Conservation (phyloP, 768 basidiomycete species). For the Coprinellus aureogranulatus region DNA sequence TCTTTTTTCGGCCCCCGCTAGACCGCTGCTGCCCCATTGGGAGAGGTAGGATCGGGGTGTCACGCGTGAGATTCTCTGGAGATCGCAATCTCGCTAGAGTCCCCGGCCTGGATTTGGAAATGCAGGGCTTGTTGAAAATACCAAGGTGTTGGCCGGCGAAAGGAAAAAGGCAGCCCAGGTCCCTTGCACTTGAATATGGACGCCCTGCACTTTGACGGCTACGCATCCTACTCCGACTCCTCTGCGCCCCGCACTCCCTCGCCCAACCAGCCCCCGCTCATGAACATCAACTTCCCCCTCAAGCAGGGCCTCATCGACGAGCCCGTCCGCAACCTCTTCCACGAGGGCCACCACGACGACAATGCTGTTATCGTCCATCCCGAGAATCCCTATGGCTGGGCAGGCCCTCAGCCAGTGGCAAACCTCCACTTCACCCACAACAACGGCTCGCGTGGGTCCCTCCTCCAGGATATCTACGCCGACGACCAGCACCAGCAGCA, state of each 20-base stretch:
- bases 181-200: slow-evolving; percentile 34
- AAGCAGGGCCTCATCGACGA: slow-evolving; percentile 36
- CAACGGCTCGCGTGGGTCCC: slow-evolving; percentile 44
- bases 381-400: slow-evolving; percentile 32
- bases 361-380: slow-evolving; percentile 42
- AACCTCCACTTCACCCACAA: slow-evolving; percentile 27
- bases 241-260: slow-evolving; percentile 75
- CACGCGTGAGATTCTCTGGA: slow-evolving; percentile 12
- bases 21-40: slow-evolving; percentile 5
- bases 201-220: slow-evolving; percentile 54
- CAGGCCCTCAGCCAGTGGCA: slow-evolving; percentile 24
- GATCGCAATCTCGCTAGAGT: slow-evolving; percentile 5
- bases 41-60: slow-evolving; percentile 22
- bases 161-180: slow-evolving; percentile 13
- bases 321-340: slow-evolving; percentile 52
- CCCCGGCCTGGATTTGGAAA: slow-evolving; percentile 6
- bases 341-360: slow-evolving; percentile 43
- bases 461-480: slow-evolving; percentile 74
- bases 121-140: slow-evolving; percentile 6
- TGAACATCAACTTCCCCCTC: slow-evolving; percentile 29
- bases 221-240: slow-evolving; percentile 65
- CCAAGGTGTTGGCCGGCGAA: slow-evolving; percentile 4
- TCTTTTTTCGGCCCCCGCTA: slow-evolving; percentile 20
- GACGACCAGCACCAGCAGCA: slow-evolving; percentile 36
- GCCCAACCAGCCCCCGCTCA: slow-evolving; percentile 36